These are phyloP conservation scores for Russula ochroleuca DNA, from an alignment of 768 basidiomycete species.

Conservation along the genomic window DNA sequence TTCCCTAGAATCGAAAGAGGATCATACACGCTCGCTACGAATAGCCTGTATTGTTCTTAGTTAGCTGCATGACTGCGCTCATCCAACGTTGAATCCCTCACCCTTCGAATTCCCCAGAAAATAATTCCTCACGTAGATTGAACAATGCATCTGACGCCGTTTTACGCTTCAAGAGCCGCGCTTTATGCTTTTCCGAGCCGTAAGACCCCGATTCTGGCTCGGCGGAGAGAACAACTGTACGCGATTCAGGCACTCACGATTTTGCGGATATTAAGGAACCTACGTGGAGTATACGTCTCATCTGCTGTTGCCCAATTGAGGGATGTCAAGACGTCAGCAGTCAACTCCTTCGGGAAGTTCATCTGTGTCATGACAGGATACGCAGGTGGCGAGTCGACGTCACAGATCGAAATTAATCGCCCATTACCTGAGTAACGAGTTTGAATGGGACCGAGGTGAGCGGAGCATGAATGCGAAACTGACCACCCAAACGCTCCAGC, in stretches of 20 bases:
- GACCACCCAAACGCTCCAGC: slow-evolving; percentile 83
- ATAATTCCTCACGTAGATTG: slow-evolving; percentile 71
- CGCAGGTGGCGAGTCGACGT: slow-evolving; percentile 88
- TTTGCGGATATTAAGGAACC: background rate
- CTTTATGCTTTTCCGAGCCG: slow-evolving; percentile 67
- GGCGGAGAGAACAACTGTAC: slow-evolving; percentile 53
- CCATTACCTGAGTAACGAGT: slow-evolving; percentile 56
- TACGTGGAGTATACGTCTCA: slow-evolving; percentile 67
- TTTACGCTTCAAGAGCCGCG: slow-evolving; percentile 73
- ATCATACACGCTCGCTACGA: slow-evolving; percentile 83
- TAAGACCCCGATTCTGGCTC: slow-evolving; percentile 55
- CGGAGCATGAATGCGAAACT: slow-evolving; percentile 23
- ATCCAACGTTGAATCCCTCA: slow-evolving; percentile 36
- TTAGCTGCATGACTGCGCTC: background rate
- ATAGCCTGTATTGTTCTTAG: slow-evolving; percentile 45
- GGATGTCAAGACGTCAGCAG: slow-evolving; percentile 54
- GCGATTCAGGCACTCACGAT: slow-evolving; percentile 20
- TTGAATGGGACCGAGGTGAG: background rate
- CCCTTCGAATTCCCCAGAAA: slow-evolving; percentile 87
- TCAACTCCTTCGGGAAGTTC: slow-evolving; percentile 67
- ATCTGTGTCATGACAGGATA: slow-evolving; percentile 79
- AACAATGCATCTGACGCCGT: slow-evolving; percentile 57
- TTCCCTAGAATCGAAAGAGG: slow-evolving; percentile 73
- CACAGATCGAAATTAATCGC: slow-evolving; percentile 76
- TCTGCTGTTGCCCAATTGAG: slow-evolving; percentile 92